Evolutionary conservation across 345 rosid species (phyloP).

Genomic region (Bruguiera gymnorhiza): DNA sequence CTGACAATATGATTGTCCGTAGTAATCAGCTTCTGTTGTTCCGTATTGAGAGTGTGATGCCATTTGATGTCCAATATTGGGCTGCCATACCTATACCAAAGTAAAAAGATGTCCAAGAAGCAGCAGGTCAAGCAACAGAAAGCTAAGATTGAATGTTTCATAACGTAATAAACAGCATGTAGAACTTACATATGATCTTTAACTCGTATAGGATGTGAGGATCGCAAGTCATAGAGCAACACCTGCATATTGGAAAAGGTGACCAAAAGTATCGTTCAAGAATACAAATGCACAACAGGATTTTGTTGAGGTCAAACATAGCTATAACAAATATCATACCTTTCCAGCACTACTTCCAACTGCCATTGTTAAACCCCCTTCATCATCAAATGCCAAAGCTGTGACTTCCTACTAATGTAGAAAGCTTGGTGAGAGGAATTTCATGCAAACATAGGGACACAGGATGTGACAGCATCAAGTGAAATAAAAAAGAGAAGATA

Average conservation of each 20-base stretch:
- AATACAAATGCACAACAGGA: not conserved
- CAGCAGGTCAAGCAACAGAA: slow-evolving; percentile 7
- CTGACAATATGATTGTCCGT: slow-evolving; percentile 82
- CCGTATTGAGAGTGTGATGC: slow-evolving; percentile 81
- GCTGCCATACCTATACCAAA: slow-evolving; percentile 70
- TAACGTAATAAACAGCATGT: not conserved
- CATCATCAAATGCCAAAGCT: slow-evolving; percentile 76
- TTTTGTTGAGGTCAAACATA: not conserved
- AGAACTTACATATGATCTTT: slow-evolving; percentile 91
- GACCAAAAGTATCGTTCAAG: not conserved
- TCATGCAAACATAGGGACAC: not conserved
- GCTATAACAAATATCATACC: slow-evolving; percentile 40
- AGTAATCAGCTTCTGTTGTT: slow-evolving; percentile 65
- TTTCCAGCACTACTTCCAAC: slow-evolving; percentile 90
- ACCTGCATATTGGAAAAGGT: slow-evolving; percentile 50
- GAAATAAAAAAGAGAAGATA: not conserved
- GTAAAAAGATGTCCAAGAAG: slow-evolving; percentile 5
- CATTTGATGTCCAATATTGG: slow-evolving; percentile 87
- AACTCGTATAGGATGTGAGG: slow-evolving; percentile 70
- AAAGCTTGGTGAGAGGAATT: slow-evolving; percentile 3
- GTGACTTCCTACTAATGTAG: slow-evolving; percentile 68
- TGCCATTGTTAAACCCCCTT: slow-evolving; percentile 75
- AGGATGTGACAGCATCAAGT: not conserved
- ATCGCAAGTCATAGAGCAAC: slow-evolving; percentile 81
- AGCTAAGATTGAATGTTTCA: not conserved